These are phyloP conservation scores for Podospora australis DNA, from an alignment of 495 filamentous ascomycete species.

Conservation along the genomic window DNA sequence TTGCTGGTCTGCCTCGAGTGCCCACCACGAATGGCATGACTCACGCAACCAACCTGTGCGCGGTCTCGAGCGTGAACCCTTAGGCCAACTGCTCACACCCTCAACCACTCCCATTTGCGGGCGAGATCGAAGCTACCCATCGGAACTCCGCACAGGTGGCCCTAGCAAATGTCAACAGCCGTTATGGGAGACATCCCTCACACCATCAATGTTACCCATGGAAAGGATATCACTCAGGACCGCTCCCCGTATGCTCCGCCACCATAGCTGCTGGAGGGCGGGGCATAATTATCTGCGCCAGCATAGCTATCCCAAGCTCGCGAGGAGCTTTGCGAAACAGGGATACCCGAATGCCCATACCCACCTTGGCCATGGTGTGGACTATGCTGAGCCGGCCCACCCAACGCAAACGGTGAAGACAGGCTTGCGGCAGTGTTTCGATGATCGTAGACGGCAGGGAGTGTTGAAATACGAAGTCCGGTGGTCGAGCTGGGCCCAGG, in stretches of 20 bases:
- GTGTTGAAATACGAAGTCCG: conserved; percentile 20
- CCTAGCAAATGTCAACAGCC: conserved; percentile 22
- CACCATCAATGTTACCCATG: neutral
- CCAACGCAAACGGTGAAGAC: conserved; percentile 21
- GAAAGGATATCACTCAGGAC: conserved; percentile 19
- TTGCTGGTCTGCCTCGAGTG: no score
- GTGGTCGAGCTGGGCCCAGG: conserved; percentile 18
- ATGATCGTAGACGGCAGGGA: conserved; percentile 27
- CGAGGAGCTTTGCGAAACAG: conserved; percentile 18
- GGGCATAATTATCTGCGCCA: conserved; percentile 29
- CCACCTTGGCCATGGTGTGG: conserved; percentile 26
- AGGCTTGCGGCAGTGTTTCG: conserved; percentile 21
- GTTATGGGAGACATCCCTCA: conserved; percentile 3
- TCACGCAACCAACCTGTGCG: no score
- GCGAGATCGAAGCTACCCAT: no score
- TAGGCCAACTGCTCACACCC: no score
- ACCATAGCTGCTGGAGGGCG: conserved; percentile 33
- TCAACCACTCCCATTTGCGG: no score
- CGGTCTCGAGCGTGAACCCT: no score
- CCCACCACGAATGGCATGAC: no score
- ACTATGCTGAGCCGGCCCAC: conserved; percentile 27
- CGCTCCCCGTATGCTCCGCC: conserved; percentile 36
- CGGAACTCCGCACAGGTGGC: no score
- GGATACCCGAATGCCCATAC: conserved; percentile 21
- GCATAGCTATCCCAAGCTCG: conserved; percentile 34